Evolutionary conservation across 2,329 filamentous ascomycete genomes (phyloP), one percentile per base, ranked within the genome.

Genomic region (Dactylellina sp.): DNA sequence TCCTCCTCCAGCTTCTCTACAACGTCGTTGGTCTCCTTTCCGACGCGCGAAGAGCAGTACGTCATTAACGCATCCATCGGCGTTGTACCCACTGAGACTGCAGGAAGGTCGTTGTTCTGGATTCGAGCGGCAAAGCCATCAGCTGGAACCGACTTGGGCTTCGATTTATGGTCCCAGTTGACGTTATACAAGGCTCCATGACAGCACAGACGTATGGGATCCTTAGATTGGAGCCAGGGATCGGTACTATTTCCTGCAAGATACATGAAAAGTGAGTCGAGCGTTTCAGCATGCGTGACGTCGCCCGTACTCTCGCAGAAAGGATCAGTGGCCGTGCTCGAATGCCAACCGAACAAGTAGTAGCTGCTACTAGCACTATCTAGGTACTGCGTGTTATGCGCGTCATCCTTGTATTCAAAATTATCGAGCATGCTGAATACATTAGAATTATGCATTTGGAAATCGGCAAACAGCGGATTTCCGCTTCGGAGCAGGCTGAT

Each of bases 391-490:
- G n/a, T n/a, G n/a, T n/a, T n/a, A n/a, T n/a, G n/a, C n/a, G n/a
- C n/a, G 4, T 9, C 28, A 5, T 32, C 28, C 28, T 32, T 9
- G 28, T 82, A 83, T 4, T 77, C 53, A 16, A 84, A 82, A 32
- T 80, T 81, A 75, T 84, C 83, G 2, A 83, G 20, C 4, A 82
- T 80, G 56, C 77, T 80, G 59, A 84, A 83, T 7, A 84, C 82
- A 63, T 83, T 83, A 6, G 77, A 47, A 75, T 81, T 81, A 72
- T 84, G 83, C 16, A 77, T 76, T 63, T 82, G 81, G 66, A 78
- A 83, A 76, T 84, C 83, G 0, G 81, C 76, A 71, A 84, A 83
- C 0, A 83, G 78, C 32, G 79, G 79, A 63, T 83, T 83, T 4
- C 65, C 61, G 42, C 50, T 75, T 11, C 76, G 28, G 0, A 78